These are phyloP conservation scores for Centrapalus pauciflorus DNA, from an alignment of 129 eudicot species.

Conservation along the genomic window DNA sequence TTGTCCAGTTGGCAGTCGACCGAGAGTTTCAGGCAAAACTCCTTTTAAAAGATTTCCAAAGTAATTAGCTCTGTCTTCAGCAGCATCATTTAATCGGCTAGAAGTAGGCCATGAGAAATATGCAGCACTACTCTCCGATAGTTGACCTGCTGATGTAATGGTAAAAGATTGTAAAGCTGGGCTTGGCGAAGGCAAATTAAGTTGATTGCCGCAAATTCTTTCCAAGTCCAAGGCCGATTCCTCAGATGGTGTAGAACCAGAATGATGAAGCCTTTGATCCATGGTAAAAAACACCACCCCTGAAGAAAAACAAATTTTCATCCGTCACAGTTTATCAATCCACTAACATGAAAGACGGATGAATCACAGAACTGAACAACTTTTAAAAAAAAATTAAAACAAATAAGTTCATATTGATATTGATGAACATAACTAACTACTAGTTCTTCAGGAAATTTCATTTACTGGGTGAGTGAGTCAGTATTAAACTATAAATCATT, in stretches of 20 bases:
- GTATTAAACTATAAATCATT: no score
- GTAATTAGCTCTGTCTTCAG: conserved; percentile 72
- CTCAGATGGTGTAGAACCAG: conserved; percentile 61
- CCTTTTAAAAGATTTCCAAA: conserved; percentile 80
- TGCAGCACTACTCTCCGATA: conserved; percentile 63
- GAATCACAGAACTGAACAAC: background rate
- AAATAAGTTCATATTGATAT: no score
- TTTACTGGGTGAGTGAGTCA: background rate
- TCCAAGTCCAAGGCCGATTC: conserved; percentile 72
- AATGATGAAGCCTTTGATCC: conserved; percentile 43
- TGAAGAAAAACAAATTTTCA: no score
- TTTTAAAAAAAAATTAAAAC: no score
- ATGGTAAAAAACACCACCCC: conserved; percentile 24
- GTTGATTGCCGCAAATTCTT: conserved; percentile 37
- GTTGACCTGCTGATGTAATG: conserved; percentile 50
- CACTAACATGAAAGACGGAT: background rate
- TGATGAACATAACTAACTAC: background rate
- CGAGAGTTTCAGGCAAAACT: conserved; percentile 71
- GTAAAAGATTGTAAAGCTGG: conserved; percentile 47
- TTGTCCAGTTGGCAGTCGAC: conserved; percentile 60
- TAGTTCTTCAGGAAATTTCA: background rate
- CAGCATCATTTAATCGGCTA: conserved; percentile 52
- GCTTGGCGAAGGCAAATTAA: conserved; percentile 35
- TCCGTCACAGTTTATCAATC: background rate
- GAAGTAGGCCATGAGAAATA: conserved; percentile 88